A percentile compares a stretch with the other conserved stretches of the same genome.
Conservation (phyloP, 2,329 filamentous ascomycete genomes). For the Orbilia brochopaga region DNA sequence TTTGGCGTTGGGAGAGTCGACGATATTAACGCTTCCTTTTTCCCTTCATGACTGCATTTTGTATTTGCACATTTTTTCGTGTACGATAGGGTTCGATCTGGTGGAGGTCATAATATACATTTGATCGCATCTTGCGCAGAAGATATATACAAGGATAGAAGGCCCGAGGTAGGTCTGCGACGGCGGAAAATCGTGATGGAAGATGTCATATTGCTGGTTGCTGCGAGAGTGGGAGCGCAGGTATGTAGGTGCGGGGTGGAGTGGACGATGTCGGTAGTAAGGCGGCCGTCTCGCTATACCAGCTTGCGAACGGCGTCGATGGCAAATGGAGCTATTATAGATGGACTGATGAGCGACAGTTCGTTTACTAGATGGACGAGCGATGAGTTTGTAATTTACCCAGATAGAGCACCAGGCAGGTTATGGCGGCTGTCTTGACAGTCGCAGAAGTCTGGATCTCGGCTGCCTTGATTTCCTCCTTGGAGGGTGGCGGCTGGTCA, state of each 20-base stretch:
- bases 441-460: slow-evolving; percentile 72
- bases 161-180: neutral
- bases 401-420: slow-evolving; percentile 74
- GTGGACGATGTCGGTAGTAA: neutral
- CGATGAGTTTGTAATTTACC: slow-evolving; percentile 65
- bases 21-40: slow-evolving; percentile 3
- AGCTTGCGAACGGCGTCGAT: slow-evolving; percentile 65
- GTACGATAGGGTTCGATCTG: slow-evolving; percentile 43
- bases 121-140: slow-evolving; percentile 1
- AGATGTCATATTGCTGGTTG: slow-evolving; percentile 11
- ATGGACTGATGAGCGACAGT: neutral
- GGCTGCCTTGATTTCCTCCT: slow-evolving; percentile 70
- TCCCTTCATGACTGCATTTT: slow-evolving; percentile 8
- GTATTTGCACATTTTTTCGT: slow-evolving; percentile 10
- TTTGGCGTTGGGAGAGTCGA: slow-evolving; percentile 41
- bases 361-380: neutral
- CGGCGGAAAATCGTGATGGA: neutral
- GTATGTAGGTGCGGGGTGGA: neutral
- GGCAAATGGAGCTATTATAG: slow-evolving; percentile 63
- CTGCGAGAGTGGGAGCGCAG: neutral
- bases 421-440: slow-evolving; percentile 70
- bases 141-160: slow-evolving; percentile 14
- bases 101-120: slow-evolving; percentile 38
- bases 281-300: slow-evolving; percentile 56
- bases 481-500: slow-evolving; percentile 69